Evolutionary conservation across 139 green algal genomes (phyloP), one percentile per base, ranked within the genome.

Genomic region (Ostreobium quekettii): DNA sequence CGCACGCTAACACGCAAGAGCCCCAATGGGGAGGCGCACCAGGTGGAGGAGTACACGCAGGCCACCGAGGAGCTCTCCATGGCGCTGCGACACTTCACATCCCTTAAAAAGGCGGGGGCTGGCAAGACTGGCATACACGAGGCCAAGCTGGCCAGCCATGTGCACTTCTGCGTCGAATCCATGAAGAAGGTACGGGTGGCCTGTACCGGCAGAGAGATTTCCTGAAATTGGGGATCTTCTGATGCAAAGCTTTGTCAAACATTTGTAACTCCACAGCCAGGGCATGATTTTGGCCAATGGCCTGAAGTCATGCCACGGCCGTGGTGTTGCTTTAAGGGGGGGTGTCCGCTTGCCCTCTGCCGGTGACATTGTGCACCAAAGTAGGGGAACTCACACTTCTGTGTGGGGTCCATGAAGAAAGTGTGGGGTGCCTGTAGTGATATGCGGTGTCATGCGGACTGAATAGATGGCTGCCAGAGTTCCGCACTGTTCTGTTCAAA

Each of bases 1-100:
- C 80, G 79, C 42, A 78, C 74, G 24, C 82, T 90, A 75, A 74
- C 80, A 48, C 75, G 82, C 69, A 68, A 86, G 62, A 70, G 77
- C 7, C 33, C 32, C 1, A 3, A 61, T 6, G 76, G 66, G 1
- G 86, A 90, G 46, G 32, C 71, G 7, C 75, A 47, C 32, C 82
- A 82, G 68, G 58, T 82, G 4, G 32, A 15, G 0, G 79, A 85
- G 19, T 78, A 75, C 49, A 39, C 66, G 36, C 36, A 30, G 2
- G 87, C 86, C 1, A 48, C 78, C 3, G 19, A 19, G 8, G 72
- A 76, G 32, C 68, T 92, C 28, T 28, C 61, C 28, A 33, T 36
- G 15, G 39, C 28, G 33, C 47, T 32, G n/a, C 19, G 15, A 2
- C 46, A 61, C 15, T 75, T 71, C 72, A 63, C 73, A 60, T 66